These are phyloP conservation scores for Sphaerobolus stellatus DNA, from an alignment of 1,284 basidiomycete species.

Conservation along the genomic window DNA sequence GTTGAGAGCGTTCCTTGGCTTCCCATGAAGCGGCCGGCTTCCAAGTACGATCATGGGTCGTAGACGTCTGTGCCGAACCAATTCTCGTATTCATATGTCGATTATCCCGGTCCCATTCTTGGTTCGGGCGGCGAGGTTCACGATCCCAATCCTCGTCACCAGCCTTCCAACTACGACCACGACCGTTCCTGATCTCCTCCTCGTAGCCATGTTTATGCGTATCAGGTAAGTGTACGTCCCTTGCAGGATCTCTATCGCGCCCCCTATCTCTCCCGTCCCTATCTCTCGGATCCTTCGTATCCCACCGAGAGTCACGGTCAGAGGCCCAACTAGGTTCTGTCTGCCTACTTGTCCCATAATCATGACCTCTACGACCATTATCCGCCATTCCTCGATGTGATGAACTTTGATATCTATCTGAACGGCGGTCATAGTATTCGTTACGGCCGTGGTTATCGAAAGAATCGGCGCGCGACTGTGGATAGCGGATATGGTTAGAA, in stretches of 20 bases:
- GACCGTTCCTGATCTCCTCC: not conserved
- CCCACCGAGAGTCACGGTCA: too few species aligned
- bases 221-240: constrained; percentile 30
- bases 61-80: not conserved
- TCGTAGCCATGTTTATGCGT: constrained; percentile 25
- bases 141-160: constrained; percentile 6
- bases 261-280: constrained; percentile 1
- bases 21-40: constrained; percentile 38
- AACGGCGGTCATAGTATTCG: constrained; percentile 42
- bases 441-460: constrained; percentile 52
- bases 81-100: constrained; percentile 13
- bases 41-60: constrained; percentile 33
- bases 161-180: constrained; percentile 3
- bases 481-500: constrained; percentile 47
- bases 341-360: constrained; percentile 40
- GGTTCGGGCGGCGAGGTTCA: constrained; percentile 6
- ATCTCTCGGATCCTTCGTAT: not conserved
- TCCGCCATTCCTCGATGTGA: constrained; percentile 47
- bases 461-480: constrained; percentile 44
- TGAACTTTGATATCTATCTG: constrained; percentile 38
- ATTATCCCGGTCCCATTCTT: constrained; percentile 19
- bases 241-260: constrained; percentile 17
- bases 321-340: constrained; percentile 44
- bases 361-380: constrained; percentile 45
- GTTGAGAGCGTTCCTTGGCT: constrained; percentile 24